Base-by-base conservation (phyloP, 495 filamentous ascomycete species). In the Aspergillus nidulans region DNA sequence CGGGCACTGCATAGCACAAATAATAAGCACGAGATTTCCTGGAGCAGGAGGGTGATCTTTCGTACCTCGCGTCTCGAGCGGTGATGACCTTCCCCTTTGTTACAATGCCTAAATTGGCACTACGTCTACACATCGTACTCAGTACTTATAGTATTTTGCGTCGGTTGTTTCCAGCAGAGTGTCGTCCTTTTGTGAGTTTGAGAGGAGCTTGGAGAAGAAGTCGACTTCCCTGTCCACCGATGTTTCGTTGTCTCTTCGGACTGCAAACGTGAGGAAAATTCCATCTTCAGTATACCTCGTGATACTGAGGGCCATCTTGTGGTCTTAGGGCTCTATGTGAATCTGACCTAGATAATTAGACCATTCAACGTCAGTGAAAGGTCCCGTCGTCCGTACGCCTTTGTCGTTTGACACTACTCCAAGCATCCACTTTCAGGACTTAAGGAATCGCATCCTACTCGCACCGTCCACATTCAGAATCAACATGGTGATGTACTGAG, bases 1-100 rank as follows among this genome's bases (percentile, higher is more conserved):
- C 81, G 26, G 82, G 76, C 40, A 87, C 84, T 87, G 42, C 19
- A 48, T 16, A 12, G 38, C 26, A 18, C 20, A 36, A 0, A 47
- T 19, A 16, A 32, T 15, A 60, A 47, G 30, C 50, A 65, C 43
- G 28, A 16, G 19, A 13, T 24, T n/a, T 57, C 52, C 28, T 47
- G 1, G 48, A 53, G 49, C 38, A 10, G 24, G 23, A n/a, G 18
- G 39, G 8, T 23, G 3, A 26, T 49, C 36, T 70, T 66, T 68
- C 80, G 77, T 60, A 52, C 74, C 73, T 57, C 67, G 72, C 55
- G 76, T 70, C 56, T 66, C 72, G 49, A 81, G 53, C 24, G 79
- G 80, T 40, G 79, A 81, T 10, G 88, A 91, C 24, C 81, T 73
- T 47, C 79, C 82, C 87, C 87, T 62, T 85, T 91, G 21, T 78